phyloP scores from a whole-genome alignment of 768 basidiomycete genomes.

The Boletus huronensis region DNA sequence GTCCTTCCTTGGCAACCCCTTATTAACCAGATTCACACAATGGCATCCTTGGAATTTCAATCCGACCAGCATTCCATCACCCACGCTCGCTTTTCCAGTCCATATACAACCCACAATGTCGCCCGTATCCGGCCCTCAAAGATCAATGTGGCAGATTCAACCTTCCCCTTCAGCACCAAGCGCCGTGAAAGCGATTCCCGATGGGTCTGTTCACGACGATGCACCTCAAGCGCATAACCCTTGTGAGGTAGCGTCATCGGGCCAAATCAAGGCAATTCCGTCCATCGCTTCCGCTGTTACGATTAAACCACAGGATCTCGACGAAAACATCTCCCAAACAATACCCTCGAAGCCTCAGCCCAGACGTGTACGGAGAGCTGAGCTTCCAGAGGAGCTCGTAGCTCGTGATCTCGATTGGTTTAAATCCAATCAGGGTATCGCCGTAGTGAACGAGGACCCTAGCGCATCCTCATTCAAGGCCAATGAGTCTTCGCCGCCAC shows the following conservation, averaged over 20 bases:
- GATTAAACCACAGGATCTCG: neutral
- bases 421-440: constrained; percentile 13
- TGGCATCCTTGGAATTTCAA: neutral
- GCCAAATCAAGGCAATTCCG: neutral
- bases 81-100: neutral
- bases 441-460: neutral
- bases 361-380: constrained; percentile 21
- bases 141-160: neutral
- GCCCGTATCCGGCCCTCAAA: neutral
- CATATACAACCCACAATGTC: neutral
- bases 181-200: neutral
- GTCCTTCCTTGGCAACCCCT: constrained; percentile 2
- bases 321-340: neutral
- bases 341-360: constrained; percentile 24
- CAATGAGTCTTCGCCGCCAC: neutral
- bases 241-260: neutral
- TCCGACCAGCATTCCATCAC: neutral
- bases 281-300: neutral
- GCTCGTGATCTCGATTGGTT: constrained; percentile 33
- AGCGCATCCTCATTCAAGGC: neutral
- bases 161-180: neutral
- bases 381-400: constrained; percentile 22
- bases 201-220: neutral
- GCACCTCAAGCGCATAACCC: neutral
- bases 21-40: constrained; percentile 2